Evolutionary conservation across 2,329 filamentous ascomycete species (phyloP).

Genomic region (Talaromyces rugulosus): DNA sequence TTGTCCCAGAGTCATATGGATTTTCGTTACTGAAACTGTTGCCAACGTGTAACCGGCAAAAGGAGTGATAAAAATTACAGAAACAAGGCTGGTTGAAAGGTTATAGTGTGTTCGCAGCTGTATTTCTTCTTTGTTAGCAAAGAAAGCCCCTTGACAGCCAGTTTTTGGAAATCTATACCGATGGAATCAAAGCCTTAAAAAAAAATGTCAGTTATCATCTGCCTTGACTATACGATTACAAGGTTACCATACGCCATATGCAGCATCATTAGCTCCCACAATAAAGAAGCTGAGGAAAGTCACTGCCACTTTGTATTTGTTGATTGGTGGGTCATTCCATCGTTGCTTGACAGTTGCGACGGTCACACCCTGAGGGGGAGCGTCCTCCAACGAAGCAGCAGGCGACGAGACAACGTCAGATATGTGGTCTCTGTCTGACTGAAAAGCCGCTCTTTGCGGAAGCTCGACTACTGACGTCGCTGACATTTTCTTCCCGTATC

Average conservation of each 20-base stretch:
- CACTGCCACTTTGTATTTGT: conserved; percentile 16
- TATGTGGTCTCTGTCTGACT: background rate
- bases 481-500: background rate
- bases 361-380: background rate
- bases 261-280: conserved; percentile 53
- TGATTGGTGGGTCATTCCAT: conserved; percentile 16
- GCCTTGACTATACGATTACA: background rate
- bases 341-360: conserved; percentile 12
- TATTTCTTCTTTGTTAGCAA: background rate
- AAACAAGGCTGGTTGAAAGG: background rate
- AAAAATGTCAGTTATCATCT: conserved; percentile 3
- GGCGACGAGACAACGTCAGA: background rate
- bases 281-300: conserved; percentile 54
- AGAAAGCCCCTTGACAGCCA: too few species aligned
- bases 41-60: conserved; percentile 45
- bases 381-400: background rate
- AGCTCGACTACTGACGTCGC: background rate
- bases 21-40: conserved; percentile 42
- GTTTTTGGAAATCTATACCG: conserved; percentile 30
- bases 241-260: conserved; percentile 43
- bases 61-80: conserved; percentile 47
- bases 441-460: background rate
- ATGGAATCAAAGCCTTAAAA: conserved; percentile 43
- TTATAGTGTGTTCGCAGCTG: background rate
- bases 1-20: conserved; percentile 54